A percentile compares a stretch with the other conserved stretches of the same genome.
Conservation (phyloP, 1,284 basidiomycete species). For the Apiotrichum gamsii region DNA sequence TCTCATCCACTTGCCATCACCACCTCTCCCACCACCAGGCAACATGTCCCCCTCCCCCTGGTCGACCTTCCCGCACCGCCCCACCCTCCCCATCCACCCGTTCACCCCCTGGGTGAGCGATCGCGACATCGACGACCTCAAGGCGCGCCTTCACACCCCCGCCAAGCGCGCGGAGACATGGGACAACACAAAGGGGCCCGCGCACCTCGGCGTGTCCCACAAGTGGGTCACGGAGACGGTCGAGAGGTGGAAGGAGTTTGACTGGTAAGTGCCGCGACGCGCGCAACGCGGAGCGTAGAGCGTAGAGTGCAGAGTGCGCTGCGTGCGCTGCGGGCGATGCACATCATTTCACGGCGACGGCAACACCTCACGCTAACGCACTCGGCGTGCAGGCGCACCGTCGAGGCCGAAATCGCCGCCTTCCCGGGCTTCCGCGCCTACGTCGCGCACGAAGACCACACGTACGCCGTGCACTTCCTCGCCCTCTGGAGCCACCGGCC, state of each 20-base stretch:
- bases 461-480: slow-evolving; percentile 35
- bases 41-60: too few relatives aligned
- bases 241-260: slow-evolving; percentile 22
- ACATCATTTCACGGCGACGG: not conserved
- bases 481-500: slow-evolving; percentile 28
- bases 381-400: slow-evolving; percentile 22
- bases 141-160: slow-evolving; percentile 19
- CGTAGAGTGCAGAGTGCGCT: too few relatives aligned
- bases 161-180: slow-evolving; percentile 27
- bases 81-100: slow-evolving; percentile 26
- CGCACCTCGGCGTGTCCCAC: slow-evolving; percentile 22
- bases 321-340: too few relatives aligned
- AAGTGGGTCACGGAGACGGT: slow-evolving; percentile 25
- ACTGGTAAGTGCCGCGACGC: slow-evolving; percentile 28
- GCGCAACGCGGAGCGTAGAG: too few relatives aligned
- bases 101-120: slow-evolving; percentile 29
- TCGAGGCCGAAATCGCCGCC: slow-evolving; percentile 26
- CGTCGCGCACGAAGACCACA: slow-evolving; percentile 12
- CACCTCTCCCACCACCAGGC: too few relatives aligned
- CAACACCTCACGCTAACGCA: too few relatives aligned
- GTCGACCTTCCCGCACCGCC: slow-evolving; percentile 20
- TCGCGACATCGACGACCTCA: slow-evolving; percentile 31
- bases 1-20: too few relatives aligned
- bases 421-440: slow-evolving; percentile 27
- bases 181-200: slow-evolving; percentile 28